Conservation (phyloP, 305 asterid genomes). For the Solanum hybrid region DNA sequence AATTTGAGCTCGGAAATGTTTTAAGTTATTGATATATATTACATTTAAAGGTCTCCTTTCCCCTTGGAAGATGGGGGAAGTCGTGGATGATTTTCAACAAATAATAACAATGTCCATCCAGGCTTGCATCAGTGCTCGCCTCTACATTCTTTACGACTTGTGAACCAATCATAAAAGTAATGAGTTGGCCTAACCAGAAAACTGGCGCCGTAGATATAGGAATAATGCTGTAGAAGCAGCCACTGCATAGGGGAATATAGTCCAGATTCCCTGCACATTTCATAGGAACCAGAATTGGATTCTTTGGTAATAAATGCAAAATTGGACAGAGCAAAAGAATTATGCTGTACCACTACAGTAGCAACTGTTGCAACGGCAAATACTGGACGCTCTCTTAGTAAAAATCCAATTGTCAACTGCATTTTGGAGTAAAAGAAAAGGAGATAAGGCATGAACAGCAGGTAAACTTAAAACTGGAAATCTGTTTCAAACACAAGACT, state of each 20-base stretch:
- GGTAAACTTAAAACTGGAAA: not conserved
- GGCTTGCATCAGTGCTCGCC: not conserved
- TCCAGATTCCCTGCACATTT: slow-evolving; percentile 70
- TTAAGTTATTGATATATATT: not conserved
- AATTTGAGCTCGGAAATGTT: not conserved
- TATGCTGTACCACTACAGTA: slow-evolving; percentile 53
- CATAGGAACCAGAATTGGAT: not conserved
- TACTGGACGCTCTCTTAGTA: slow-evolving; percentile 67
- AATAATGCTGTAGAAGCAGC: slow-evolving; percentile 63
- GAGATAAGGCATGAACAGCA: not conserved
- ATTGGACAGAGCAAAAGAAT: not conserved
- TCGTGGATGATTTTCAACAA: slow-evolving; percentile 5
- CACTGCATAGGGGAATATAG: slow-evolving; percentile 61
- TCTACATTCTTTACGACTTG: not conserved
- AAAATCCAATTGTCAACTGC: slow-evolving; percentile 72
- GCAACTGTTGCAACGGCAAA: slow-evolving; percentile 83
- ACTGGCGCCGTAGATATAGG: slow-evolving; percentile 46
- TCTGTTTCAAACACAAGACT: not conserved
- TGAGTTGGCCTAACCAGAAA: slow-evolving; percentile 27
- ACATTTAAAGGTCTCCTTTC: not conserved
- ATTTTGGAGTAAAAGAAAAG: slow-evolving; percentile 4
- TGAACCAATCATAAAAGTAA: not conserved
- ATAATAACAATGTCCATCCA: slow-evolving; percentile 14
- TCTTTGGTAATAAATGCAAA: not conserved
- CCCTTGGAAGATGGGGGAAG: not conserved